Conservation (phyloP, 164 flowering plant genomes). For the Nelumbo lutea region DNA sequence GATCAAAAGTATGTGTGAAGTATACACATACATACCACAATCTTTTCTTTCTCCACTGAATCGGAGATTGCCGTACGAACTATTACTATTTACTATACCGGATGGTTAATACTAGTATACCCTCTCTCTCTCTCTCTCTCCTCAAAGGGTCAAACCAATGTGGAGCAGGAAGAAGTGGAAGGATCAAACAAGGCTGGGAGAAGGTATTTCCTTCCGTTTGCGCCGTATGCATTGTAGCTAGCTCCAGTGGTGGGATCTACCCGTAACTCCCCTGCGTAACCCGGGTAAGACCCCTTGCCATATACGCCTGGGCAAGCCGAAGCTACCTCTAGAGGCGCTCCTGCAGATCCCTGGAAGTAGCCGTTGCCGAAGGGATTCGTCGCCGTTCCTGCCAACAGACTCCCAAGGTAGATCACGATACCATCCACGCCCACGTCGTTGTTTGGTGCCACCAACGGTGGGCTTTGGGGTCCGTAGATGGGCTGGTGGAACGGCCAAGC, state of each 20-base stretch:
- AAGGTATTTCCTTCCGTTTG: conserved; percentile 22
- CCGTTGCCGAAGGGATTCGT: conserved; percentile 32
- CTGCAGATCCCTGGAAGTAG: conserved; percentile 25
- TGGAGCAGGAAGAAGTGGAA: conserved; percentile 17
- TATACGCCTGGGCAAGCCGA: conserved; percentile 30
- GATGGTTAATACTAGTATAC: no score
- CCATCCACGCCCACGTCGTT: conserved; percentile 34
- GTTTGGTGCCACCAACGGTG: conserved; percentile 28
- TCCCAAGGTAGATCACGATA: conserved; percentile 26
- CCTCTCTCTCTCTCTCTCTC: no score
- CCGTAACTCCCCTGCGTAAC: conserved; percentile 29
- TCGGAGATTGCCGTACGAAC: no score
- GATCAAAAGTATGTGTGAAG: no score
- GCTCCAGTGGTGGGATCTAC: conserved; percentile 20
- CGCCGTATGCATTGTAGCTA: conserved; percentile 30
- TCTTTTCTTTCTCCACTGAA: not conserved
- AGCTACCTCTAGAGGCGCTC: conserved; percentile 28
- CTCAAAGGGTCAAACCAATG: conserved; percentile 6
- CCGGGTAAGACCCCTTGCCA: conserved; percentile 33
- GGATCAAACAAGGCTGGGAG: conserved; percentile 30
- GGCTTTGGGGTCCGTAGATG: conserved; percentile 28
- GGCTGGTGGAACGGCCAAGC: conserved; percentile 38
- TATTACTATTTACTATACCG: no score
- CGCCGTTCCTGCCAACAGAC: conserved; percentile 25
- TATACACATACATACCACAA: no score